Base-by-base conservation (phyloP, 2,329 filamentous ascomycete species). In the Paraconiothyrium sp. region DNA sequence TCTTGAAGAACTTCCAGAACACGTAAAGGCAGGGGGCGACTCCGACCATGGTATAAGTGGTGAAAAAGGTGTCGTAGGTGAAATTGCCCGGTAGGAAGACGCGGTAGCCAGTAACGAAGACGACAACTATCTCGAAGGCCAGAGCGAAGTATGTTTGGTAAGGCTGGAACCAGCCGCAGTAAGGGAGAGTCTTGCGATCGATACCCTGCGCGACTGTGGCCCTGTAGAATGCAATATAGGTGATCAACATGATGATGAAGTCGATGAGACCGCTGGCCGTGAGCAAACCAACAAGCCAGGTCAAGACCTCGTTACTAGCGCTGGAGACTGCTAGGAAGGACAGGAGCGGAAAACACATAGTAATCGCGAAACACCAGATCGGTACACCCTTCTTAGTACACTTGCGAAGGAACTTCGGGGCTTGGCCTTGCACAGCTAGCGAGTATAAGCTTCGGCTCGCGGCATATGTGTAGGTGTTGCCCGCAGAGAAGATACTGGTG, bases 321-420 rank as follows among this genome's bases (percentile, higher is more conserved):
- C 87, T 84, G 8, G 87, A 90, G 20, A 94, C 84, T 76, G 93
- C 89, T 51, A 94, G 80, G 78, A 93, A 95, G 2, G 89, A 87
- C 11, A 96, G 80, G 7, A 93, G 82, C 1, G 90, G 86, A 68
- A 95, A 88, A 3, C 86, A 75, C 50, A 93, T 84, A 0, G 91
- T 90, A 32, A 89, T 76, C 1, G 77, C 65, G 43, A 94, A 91
- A 72, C 89, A 92, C 78, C 91, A 92, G 64, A 93, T 84, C 0
- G 92, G 92, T 0, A 95, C 87, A 71, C 89, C 89, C 11, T 84
- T 83, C 66, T 81, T 83, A 10, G 85, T 90, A 72, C 84, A 87
- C 73, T 86, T 84, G 64, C 83, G 82, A 24, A 91, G 81, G 71
- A 90, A 72, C 49, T 77, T 79, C 0, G 85, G 85, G 0, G 85